A percentile compares a stretch with the other conserved stretches of the same genome.
Evolutionary conservation across 116 monocot species (phyloP).

Genomic region (Papilionanthe hybrid): DNA sequence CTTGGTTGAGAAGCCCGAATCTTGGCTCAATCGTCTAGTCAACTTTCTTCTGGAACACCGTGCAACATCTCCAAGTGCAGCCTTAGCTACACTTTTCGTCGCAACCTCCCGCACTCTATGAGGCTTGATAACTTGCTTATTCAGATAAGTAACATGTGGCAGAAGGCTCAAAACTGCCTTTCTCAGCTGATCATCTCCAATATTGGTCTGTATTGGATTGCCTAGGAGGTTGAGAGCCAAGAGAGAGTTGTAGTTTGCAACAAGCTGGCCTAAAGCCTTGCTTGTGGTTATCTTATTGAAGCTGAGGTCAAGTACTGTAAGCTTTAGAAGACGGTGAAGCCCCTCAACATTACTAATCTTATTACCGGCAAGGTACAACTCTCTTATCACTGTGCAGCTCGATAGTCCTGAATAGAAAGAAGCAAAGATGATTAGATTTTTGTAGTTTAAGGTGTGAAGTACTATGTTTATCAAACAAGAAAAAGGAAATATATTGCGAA

Average conservation of each 20-base stretch:
- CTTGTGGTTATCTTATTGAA: constrained; percentile 80
- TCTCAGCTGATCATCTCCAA: constrained; percentile 77
- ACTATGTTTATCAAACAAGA: not conserved
- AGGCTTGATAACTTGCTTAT: constrained; percentile 74
- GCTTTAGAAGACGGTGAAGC: constrained; percentile 72
- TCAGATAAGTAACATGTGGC: constrained; percentile 62
- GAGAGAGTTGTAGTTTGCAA: constrained; percentile 81
- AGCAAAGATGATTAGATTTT: not conserved
- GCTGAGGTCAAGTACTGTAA: constrained; percentile 65
- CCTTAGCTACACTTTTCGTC: constrained; percentile 51
- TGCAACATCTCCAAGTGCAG: constrained; percentile 52
- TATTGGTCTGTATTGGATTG: constrained; percentile 79
- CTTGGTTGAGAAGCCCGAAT: constrained; percentile 4
- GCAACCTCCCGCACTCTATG: constrained; percentile 54
- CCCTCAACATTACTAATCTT: constrained; percentile 87
- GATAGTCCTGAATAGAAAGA: constrained; percentile 44
- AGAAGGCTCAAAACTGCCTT: constrained; percentile 63
- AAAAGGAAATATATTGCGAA: not conserved
- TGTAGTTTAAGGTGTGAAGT: not conserved
- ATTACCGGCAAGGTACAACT: constrained; percentile 78
- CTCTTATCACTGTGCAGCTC: constrained; percentile 68
- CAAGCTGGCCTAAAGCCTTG: constrained; percentile 79
- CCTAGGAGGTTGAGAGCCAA: constrained; percentile 75
- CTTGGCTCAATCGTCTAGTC: constrained; percentile 26
- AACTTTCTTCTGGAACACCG: constrained; percentile 25